Evolutionary conservation across 2,329 filamentous ascomycete genomes (phyloP).

Genomic region (Alternaria infectoria): DNA sequence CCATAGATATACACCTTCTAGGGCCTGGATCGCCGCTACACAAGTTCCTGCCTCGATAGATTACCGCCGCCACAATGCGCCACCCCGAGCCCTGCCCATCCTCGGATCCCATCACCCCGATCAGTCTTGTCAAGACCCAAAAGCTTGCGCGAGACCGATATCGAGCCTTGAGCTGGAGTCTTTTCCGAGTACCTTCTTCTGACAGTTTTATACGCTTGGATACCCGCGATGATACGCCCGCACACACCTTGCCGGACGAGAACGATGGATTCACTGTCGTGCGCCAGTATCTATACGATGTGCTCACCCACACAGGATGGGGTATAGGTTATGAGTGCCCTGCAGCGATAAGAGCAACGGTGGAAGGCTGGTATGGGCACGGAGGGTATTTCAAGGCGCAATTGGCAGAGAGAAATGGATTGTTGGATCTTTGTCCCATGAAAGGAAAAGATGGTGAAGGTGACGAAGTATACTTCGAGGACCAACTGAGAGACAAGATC

Average conservation of each 20-base stretch:
- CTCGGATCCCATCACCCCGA: background rate
- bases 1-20: background rate
- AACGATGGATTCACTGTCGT: background rate
- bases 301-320: background rate
- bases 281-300: background rate
- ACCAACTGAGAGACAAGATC: background rate
- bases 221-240: background rate
- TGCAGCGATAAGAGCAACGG: background rate
- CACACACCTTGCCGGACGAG: background rate
- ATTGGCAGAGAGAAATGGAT: background rate
- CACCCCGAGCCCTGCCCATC: background rate
- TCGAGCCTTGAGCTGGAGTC: background rate
- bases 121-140: background rate
- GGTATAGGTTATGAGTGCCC: background rate
- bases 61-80: background rate
- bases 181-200: background rate
- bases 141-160: background rate
- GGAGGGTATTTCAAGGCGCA: background rate
- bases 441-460: background rate
- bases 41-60: background rate
- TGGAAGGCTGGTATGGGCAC: background rate
- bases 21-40: background rate
- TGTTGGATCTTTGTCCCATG: background rate
- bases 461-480: background rate
- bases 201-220: background rate